Base-by-base conservation (phyloP, 1,139 yeast genomes). In the Blastobotrys buckinghamii region DNA sequence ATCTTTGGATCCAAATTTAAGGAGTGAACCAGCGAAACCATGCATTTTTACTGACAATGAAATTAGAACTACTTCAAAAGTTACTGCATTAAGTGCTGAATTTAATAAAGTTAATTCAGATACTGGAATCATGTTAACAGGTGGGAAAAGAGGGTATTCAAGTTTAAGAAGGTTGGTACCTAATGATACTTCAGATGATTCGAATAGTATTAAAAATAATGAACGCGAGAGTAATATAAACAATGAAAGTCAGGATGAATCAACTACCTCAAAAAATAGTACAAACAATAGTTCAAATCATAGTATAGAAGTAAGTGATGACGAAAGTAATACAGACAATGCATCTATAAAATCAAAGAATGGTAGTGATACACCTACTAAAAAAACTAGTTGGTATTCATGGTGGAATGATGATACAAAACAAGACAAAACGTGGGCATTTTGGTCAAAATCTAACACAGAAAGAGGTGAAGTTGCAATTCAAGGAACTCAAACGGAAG, bases 401-500 rank as follows among this genome's bases (percentile, higher is more conserved):
- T 49, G 49, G 49, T 49, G 52, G 52, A 17, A 33, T 13, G 47
- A 44, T 9, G 32, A 24, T 15, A 36, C 19, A 10, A 15, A 35
- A 9, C 33, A 40, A 2, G 17, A 39, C 29, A 39, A 19, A 13
- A 50, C 65, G 2, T 67, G 70, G 70, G 71, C 66, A 3, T 67
- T 66, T 47, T 65, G 68, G 67, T 55, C 64, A 9, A 47, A 53
- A 19, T 38, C 50, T 2, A 37, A 39, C 16, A 15, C 40, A 0
- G 53, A 52, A 24, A 51, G 50, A 8, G 73, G 73, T 1, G 66
- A 68, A 44, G 54, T 72, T 27, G 68, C 73, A 1, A 61, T 73
- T 5, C 53, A 64, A 12, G 76, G 75, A 10, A 68, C 75, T 0
- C 59, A 59, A 6, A 61, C 69, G 9, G 66, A 66, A 43, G 55